Base-by-base conservation (phyloP, 2,329 filamentous ascomycete genomes). In the Huntiella moniliformis region DNA sequence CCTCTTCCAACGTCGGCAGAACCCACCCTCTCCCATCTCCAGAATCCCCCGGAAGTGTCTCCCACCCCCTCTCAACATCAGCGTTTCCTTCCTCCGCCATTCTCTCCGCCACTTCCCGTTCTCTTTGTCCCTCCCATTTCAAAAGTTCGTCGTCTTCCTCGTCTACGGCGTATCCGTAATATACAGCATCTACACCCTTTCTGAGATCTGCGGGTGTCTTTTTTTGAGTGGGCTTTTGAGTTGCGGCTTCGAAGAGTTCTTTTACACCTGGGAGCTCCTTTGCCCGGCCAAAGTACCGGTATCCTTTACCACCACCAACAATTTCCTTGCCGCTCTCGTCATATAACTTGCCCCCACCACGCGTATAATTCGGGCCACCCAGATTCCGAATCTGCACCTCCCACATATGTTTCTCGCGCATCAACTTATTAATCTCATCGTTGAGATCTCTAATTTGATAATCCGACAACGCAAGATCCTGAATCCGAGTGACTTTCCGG, bases 321-420 rank as follows among this genome's bases (percentile, higher is more conserved):
- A 85, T 79, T 58, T 84, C 80, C 41, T 76, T 64, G 1, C 81
- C 81, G 47, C 77, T 71, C 56, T 83, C 80, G 58, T 85, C 80
- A 60, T 82, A 84, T 42, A 82, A 70, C 52, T 76, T 75, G 28
- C 69, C 76, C 0, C 71, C 73, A 4, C 74, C 74, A 28, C 86
- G 72, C 81, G 91, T 93, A 61, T 96, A 98, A 63, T 96, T 96
- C 28, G 91, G 91, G 2, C 91, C 91, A n/a, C 91, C 91, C 17
- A 96, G 61, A 56, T 93, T 92, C 49, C 87, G 74, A 54, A 98
- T 95, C 64, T 95, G 86, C 55, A 91, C 76, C 68, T 98, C 91
- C 91, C 91, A 98, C 73, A 93, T 87, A 71, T 92, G 86, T 64
- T 98, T 98, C 67, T 98, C 91, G 52, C 86, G 79, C 84, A 98